A percentile compares a stretch with the other conserved stretches of the same genome.
These are phyloP conservation scores for Penicillium sp. DNA, from an alignment of 2,329 filamentous ascomycete genomes.

Conservation along the genomic window DNA sequence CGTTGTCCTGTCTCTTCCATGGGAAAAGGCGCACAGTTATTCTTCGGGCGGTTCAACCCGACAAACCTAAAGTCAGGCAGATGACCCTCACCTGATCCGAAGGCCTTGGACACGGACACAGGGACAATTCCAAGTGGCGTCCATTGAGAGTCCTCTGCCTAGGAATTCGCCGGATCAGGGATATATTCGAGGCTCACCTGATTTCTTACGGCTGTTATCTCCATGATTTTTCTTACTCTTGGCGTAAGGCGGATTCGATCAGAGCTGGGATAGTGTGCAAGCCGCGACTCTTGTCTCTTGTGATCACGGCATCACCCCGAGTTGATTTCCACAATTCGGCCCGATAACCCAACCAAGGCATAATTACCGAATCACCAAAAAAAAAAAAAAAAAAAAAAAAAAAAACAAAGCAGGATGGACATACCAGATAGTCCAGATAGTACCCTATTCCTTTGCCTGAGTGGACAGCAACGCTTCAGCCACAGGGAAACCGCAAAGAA, in stretches of 20 bases:
- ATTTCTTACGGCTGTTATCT: too few species aligned
- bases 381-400: too few species aligned
- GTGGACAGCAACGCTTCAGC: neutral
- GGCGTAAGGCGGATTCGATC: too few species aligned
- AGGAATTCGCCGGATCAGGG: too few species aligned
- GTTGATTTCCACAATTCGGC: neutral
- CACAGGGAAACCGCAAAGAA: neutral
- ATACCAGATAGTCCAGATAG: neutral
- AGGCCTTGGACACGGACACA: too few species aligned
- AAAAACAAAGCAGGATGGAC: neutral
- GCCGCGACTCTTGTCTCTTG: neutral
- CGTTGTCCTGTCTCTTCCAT: neutral
- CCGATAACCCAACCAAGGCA: neutral
- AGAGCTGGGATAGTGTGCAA: neutral
- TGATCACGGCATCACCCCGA: neutral
- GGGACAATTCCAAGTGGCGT: too few species aligned
- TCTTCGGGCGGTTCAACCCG: neutral
- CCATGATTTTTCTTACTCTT: too few species aligned
- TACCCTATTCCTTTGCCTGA: neutral
- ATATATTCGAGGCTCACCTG: too few species aligned
- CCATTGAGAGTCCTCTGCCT: too few species aligned
- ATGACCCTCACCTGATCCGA: neutral
- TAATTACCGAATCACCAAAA: neutral
- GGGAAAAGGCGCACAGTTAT: neutral
- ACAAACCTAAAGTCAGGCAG: neutral